phyloP scores from a whole-genome alignment of 768 basidiomycete species.

The Boletus pseudo-olivaceus region DNA sequence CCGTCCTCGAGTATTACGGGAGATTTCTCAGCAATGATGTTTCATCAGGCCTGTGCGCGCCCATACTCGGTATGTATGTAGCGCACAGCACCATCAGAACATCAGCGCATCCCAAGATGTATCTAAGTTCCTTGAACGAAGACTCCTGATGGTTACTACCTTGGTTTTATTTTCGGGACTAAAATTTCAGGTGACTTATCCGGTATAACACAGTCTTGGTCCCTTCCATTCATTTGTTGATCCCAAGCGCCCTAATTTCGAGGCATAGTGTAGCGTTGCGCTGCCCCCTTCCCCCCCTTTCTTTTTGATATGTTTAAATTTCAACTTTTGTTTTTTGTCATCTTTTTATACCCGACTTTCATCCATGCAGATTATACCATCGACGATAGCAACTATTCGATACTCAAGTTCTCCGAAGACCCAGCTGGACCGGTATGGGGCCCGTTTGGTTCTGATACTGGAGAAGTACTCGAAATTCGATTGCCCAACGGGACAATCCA shows the following conservation, averaged over 20 bases:
- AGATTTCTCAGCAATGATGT: neutral
- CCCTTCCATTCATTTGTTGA: slow-evolving; percentile 8
- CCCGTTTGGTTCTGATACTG: slow-evolving; percentile 21
- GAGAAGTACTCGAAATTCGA: slow-evolving; percentile 16
- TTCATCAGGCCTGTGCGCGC: slow-evolving; percentile 7
- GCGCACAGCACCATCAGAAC: slow-evolving; percentile 2
- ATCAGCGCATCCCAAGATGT: neutral
- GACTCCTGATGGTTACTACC: neutral
- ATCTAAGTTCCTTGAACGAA: neutral
- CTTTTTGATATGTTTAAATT: slow-evolving; percentile 8
- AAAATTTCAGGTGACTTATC: neutral
- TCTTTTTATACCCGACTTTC: slow-evolving; percentile 1
- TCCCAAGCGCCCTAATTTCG: neutral
- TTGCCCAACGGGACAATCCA: slow-evolving; percentile 28
- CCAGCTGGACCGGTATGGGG: slow-evolving; percentile 27
- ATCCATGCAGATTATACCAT: slow-evolving; percentile 25
- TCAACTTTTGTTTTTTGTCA: neutral
- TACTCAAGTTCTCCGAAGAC: slow-evolving; percentile 26
- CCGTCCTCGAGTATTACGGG: neutral
- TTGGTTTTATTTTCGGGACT: neutral
- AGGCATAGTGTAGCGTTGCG: neutral
- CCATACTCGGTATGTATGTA: neutral
- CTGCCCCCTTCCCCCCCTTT: neutral
- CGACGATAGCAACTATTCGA: slow-evolving; percentile 26
- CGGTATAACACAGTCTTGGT: neutral